A percentile compares a stretch with the other conserved stretches of the same genome.
phyloP scores from a whole-genome alignment of 2,329 filamentous ascomycete genomes.

The Ilyonectria robusta region DNA sequence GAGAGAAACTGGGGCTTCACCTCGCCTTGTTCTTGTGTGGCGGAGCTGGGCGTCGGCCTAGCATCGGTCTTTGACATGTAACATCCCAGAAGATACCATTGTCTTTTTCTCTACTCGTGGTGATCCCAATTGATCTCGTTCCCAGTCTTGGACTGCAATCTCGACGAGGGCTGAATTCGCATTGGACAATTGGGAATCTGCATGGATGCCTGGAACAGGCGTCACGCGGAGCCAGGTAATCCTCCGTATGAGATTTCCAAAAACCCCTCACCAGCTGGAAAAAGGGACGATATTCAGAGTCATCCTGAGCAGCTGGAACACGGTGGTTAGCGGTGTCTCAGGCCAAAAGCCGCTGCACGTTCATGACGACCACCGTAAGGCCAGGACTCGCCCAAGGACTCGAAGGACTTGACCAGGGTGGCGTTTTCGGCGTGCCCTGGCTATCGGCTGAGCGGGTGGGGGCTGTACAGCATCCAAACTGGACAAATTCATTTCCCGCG shows the following conservation, averaged over 20 bases:
- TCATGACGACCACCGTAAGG: constrained; percentile 13
- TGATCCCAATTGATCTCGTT: neutral
- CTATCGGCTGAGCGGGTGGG: neutral
- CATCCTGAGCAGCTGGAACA: neutral
- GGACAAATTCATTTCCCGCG: neutral
- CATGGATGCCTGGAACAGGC: neutral
- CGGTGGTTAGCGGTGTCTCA: constrained; percentile 4
- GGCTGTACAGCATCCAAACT: neutral
- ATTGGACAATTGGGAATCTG: neutral
- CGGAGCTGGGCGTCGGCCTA: no score
- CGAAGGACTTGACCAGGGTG: neutral
- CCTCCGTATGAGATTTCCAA: neutral
- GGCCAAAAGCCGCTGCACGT: constrained; percentile 6
- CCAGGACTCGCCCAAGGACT: neutral
- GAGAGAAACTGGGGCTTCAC: no score
- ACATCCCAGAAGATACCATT: no score
- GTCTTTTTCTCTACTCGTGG: neutral
- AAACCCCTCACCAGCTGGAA: neutral
- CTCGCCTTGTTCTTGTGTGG: no score
- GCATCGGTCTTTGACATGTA: no score
- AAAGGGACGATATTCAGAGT: neutral
- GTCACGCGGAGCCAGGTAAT: neutral
- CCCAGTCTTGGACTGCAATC: neutral
- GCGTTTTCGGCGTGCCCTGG: neutral
- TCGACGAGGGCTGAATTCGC: neutral